Evolutionary conservation across 164 flowering plant species (phyloP).

Genomic region (Vitis labrusca): DNA sequence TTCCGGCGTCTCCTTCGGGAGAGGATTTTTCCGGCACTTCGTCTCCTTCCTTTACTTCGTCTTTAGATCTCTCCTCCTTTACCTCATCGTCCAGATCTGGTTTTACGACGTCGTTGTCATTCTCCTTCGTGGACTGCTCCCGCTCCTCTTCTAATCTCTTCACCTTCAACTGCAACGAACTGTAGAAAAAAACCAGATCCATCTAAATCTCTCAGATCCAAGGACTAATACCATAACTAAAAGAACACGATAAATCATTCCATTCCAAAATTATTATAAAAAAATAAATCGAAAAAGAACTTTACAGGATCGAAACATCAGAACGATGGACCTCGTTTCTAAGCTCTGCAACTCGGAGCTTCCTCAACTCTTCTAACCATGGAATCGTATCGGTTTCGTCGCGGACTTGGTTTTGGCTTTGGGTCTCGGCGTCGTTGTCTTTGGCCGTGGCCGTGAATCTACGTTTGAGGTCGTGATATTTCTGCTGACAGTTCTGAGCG

Average conservation of each 20-base stretch:
- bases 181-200: constrained; percentile 18
- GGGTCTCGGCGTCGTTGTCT: neutral
- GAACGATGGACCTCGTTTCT: constrained; percentile 58
- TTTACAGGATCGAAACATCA: constrained; percentile 86
- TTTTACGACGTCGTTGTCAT: constrained; percentile 13
- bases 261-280: neutral
- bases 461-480: constrained; percentile 60
- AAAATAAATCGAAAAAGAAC: neutral
- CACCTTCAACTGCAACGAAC: constrained; percentile 80
- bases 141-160: constrained; percentile 71
- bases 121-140: constrained; percentile 30
- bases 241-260: neutral
- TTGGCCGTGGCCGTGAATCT: constrained; percentile 35
- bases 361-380: constrained; percentile 74
- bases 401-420: neutral
- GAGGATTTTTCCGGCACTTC: constrained; percentile 10
- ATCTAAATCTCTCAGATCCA: constrained; percentile 16
- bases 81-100: constrained; percentile 56
- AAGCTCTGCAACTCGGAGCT: constrained; percentile 77
- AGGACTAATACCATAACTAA: neutral
- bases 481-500: constrained; percentile 50
- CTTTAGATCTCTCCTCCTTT: constrained; percentile 8
- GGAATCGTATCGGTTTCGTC: constrained; percentile 27
- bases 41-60: neutral
- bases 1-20: constrained; percentile 15